Percentiles rank a stretch among this genome's conserved stretches.
phyloP scores from a whole-genome alignment of 805 yeast species.

The Blastobotrys robertii region DNA sequence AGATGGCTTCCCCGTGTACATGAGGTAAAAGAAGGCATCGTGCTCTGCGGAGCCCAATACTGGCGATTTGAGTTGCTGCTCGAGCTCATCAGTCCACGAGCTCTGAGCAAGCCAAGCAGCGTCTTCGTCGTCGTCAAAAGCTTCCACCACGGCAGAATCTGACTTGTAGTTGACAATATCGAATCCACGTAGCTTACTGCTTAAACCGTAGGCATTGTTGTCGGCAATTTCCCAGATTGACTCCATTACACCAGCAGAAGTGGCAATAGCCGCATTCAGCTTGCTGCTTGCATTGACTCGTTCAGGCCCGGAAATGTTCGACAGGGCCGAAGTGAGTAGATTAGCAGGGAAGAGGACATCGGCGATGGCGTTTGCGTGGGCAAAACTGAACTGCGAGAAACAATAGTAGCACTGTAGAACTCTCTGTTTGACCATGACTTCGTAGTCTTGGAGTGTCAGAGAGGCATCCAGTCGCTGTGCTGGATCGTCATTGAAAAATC shows the following conservation, averaged over 20 bases:
- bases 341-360: constrained; percentile 34
- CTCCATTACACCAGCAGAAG: constrained; percentile 19
- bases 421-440: constrained; percentile 34
- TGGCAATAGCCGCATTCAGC: constrained; percentile 23
- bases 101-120: constrained; percentile 20
- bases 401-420: constrained; percentile 37
- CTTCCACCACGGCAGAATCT: constrained; percentile 13
- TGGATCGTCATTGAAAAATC: constrained; percentile 16
- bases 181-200: constrained; percentile 27
- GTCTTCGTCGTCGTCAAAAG: constrained; percentile 6
- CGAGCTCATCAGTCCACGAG: constrained; percentile 13
- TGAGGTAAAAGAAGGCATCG: constrained; percentile 14
- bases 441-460: constrained; percentile 19
- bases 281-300: constrained; percentile 19
- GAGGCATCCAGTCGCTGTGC: constrained; percentile 15
- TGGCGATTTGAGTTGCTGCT: constrained; percentile 16
- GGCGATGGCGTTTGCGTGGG: constrained; percentile 18
- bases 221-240: constrained; percentile 31
- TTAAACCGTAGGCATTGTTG: constrained; percentile 34
- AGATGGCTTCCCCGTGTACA: not conserved
- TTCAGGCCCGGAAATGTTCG: constrained; percentile 26
- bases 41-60: constrained; percentile 19
- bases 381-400: constrained; percentile 20
- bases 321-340: constrained; percentile 25
- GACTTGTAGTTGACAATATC: constrained; percentile 10